Percentiles rank a stretch among this genome's conserved stretches.
These are phyloP conservation scores for Polytolypa hystricis DNA, from an alignment of 2,329 filamentous ascomycete species.

Conservation along the genomic window DNA sequence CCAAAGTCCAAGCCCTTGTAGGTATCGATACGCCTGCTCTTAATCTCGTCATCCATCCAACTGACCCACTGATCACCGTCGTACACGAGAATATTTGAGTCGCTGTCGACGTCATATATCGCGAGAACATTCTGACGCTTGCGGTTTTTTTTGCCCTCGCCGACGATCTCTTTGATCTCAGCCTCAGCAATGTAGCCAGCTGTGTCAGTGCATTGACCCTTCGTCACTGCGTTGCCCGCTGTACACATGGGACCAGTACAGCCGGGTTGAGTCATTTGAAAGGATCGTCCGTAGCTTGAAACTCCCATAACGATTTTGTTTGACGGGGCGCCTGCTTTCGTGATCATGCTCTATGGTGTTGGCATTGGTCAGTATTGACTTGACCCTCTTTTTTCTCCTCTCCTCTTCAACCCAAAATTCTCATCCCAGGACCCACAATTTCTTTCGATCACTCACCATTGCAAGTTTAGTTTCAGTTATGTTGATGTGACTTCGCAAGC, in stretches of 20 bases:
- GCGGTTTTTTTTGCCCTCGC: conserved; percentile 1
- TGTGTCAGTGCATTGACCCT: conserved; percentile 29
- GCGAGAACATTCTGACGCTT: too few species aligned
- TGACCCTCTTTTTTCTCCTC: too few species aligned
- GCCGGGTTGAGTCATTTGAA: conserved; percentile 21
- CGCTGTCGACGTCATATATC: conserved; percentile 10
- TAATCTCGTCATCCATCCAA: conserved; percentile 22
- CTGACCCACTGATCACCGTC: conserved; percentile 24
- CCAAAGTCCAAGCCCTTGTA: conserved; percentile 18
- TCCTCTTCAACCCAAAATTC: too few species aligned
- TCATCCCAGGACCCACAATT: too few species aligned
- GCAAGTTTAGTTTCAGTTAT: not conserved
- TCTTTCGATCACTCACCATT: conserved; percentile 1
- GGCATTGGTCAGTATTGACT: too few species aligned
- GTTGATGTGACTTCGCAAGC: conserved; percentile 23
- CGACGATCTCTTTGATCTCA: conserved; percentile 28
- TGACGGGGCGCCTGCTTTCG: not conserved
- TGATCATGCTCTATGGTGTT: too few species aligned
- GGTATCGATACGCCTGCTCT: conserved; percentile 10
- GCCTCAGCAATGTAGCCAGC: conserved; percentile 30
- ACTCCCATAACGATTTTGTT: conserved; percentile 25
- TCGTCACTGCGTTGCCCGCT: conserved; percentile 22
- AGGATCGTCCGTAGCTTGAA: conserved; percentile 27
- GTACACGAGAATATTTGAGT: conserved; percentile 21
- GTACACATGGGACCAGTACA: conserved; percentile 24